Evolutionary conservation across 2,329 filamentous ascomycete species (phyloP), one percentile per base, ranked within the genome.

Genomic region (Trichoderma oligosporum): DNA sequence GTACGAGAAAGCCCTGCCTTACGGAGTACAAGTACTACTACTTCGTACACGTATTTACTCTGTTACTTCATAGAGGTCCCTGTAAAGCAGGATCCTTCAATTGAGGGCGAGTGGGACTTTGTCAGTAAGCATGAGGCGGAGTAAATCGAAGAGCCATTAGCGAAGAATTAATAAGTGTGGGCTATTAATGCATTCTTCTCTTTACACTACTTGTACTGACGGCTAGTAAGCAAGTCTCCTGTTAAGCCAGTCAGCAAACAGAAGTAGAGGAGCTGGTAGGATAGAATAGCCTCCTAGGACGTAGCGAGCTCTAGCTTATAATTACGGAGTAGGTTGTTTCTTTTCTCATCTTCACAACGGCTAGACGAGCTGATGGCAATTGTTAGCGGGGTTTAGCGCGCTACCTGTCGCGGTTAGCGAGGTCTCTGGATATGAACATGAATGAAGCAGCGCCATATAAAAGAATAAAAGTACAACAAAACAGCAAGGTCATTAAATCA

Each of bases 341-440:
- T n/a, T n/a, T n/a, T n/a, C n/a, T n/a, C n/a, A n/a, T n/a, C n/a
- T n/a, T n/a, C n/a, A n/a, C n/a, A n/a, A n/a, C n/a, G n/a, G n/a
- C n/a, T n/a, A n/a, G 18, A 18, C 55, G 56, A 54, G 45, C 45
- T 39, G 47, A 46, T 48, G n/a, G 56, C 11, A 33, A 14, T 54
- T 39, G 56, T 39, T 46, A 54, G 56, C 49, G 56, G 56, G 48
- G 48, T 51, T 47, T 47, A 58, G 56, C 48, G 56, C 27, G 39
- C 18, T 33, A 18, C n/a, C n/a, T 46, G 54, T 29, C 29, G 38
- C 24, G 33, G 38, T 14, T 16, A 25, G 53, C 22, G 53, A 42
- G 53, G 44, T 27, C 14, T 18, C 18, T 31, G 22, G 44, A n/a
- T n/a, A n/a, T n/a, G n/a, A n/a, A n/a, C n/a, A n/a, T n/a, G n/a